These are phyloP conservation scores for Russula olivacea DNA, from an alignment of 768 basidiomycete genomes.

Conservation along the genomic window DNA sequence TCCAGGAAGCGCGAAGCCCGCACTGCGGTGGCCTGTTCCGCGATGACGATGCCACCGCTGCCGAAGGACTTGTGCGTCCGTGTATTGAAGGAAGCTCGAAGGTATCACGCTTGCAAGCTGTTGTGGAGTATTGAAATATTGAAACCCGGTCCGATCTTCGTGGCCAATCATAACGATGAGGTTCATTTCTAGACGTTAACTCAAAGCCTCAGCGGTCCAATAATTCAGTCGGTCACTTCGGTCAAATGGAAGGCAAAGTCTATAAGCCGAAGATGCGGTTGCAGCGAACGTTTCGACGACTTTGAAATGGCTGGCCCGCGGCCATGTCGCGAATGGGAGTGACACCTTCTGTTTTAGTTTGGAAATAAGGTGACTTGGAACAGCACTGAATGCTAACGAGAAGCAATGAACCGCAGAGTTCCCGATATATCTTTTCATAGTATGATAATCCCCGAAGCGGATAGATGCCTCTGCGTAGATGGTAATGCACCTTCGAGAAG, in stretches of 20 bases:
- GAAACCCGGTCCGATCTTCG: neutral
- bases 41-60: too few species aligned
- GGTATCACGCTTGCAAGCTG: neutral
- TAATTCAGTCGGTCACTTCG: neutral
- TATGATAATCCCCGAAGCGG: constrained; percentile 11
- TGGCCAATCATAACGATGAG: neutral
- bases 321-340: neutral
- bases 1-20: neutral
- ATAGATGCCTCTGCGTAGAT: neutral
- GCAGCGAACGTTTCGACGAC: neutral
- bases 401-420: neutral
- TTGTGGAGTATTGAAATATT: neutral
- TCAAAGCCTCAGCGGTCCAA: neutral
- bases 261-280: constrained; percentile 5
- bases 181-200: constrained; percentile 4
- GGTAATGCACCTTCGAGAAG: neutral
- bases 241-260: neutral
- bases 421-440: constrained; percentile 3
- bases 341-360: constrained; percentile 1
- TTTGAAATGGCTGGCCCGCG: neutral
- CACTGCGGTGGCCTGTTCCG: neutral
- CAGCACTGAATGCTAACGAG: constrained; percentile 1
- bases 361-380: neutral
- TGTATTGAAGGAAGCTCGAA: too few species aligned
- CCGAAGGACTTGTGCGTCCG: neutral